Evolutionary conservation across 495 filamentous ascomycete genomes (phyloP), one percentile per base, ranked within the genome.

Genomic region (Oidiodendron maius): DNA sequence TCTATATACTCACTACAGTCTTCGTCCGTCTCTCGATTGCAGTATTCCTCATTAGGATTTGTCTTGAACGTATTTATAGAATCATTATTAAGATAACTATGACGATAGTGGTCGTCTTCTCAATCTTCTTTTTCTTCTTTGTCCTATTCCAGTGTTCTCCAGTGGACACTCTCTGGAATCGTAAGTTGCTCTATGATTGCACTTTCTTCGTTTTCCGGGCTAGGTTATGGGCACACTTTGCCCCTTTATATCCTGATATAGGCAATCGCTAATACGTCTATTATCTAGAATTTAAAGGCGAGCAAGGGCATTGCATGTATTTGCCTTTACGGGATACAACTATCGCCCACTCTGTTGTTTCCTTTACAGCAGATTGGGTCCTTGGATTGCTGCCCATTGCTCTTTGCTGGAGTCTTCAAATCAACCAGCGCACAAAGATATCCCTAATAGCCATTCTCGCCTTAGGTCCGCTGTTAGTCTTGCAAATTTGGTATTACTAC

Each of bases 321-420:
- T 43, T 38, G 15, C 25, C 57, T 8, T 49, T 68, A 3, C 57
- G 64, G 5, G 36, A 50, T 32, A 56, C 60, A 2, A 62, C 60
- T n/a, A 62, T 72, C 37, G 65, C 65, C 1, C 61, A 64, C 48
- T 63, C 63, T 34, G 62, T 57, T 2, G 49, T 71, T 1, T 62
- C 59, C 24, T 66, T 65, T 15, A 20, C 63, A 9, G 62, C 59
- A 20, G 70, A 75, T 50, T 67, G 67, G 59, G 51, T 61, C 1
- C 56, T 74, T n/a, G 71, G 66, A 3, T 40, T 71, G 0, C 59
- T 75, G 1, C 71, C 72, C 3, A 59, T 71, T 22, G 59, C 61
- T 23, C 60, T 74, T 21, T 44, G 74, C 13, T 71, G 63, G 62
- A 32, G 64, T 46, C 55, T 71, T 17, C 53, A 67, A 16, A 66